Evolutionary conservation across 2,329 filamentous ascomycete genomes (phyloP), one percentile per base, ranked within the genome.

Genomic region (Pseudonectria buxi): DNA sequence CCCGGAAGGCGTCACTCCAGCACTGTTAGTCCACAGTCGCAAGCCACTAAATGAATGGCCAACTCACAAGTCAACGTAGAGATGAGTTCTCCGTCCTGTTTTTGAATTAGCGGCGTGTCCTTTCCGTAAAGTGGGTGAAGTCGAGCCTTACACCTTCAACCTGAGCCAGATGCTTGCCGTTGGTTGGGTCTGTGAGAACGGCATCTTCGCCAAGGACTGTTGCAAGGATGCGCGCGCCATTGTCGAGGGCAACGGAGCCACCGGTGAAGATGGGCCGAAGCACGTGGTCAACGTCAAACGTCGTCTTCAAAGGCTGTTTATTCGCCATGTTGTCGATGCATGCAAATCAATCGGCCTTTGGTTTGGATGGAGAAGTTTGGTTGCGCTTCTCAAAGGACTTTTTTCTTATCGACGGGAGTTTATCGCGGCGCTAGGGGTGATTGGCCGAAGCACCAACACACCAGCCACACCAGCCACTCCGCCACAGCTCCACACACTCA

Each of bases 211-310:
- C 88, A n/a, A 96, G 67, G 25, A 85, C 88, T 15, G 88, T 88
- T 28, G 88, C 90, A 36, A 98, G 72, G 44, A 96, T 77, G 51
- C 78, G 77, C 33, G 88, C 88, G 63, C 78, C 78, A 59, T 81
- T 76, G 68, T 90, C 87, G 42, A 96, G 74, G 22, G 86, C 80
- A 40, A 94, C 80, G 46, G 85, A 83, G 28, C 92, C 92, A 36
- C 92, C 92, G 2, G 90, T 95, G 57, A 92, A 95, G 32, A 96
- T 90, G 14, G 92, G 92, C 51, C 88, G 85, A 37, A 98, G 84
- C 31, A 87, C 85, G 54, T 83, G 79, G 46, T 75, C 75, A 39
- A 83, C 77, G 55, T 94, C 86, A 61, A 95, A 98, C 4, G 90
- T 95, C 39, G 88, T 95, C 70, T 88, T 94, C 50, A 76, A 69